phyloP scores from a whole-genome alignment of 2,329 filamentous ascomycete species.

The Pyricularia grisea region DNA sequence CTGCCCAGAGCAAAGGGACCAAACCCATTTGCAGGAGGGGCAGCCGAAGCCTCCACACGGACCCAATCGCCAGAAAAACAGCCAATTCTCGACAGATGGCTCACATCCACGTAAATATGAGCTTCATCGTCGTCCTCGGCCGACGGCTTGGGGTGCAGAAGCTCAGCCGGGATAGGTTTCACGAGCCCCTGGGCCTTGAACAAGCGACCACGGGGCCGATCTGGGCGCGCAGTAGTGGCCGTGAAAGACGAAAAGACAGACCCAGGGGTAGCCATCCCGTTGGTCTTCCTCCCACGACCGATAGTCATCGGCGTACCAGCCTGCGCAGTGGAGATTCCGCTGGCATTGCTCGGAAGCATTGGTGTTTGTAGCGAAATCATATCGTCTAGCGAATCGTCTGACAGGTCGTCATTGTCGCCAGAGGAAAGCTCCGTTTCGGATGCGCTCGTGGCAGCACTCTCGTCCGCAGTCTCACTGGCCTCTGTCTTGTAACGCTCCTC shows the following conservation, averaged over 20 bases:
- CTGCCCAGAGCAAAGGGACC: constrained; percentile 59
- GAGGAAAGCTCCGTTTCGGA: constrained; percentile 54
- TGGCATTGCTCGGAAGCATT: constrained; percentile 58
- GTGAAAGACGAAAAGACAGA: constrained; percentile 88
- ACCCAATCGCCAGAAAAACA: constrained; percentile 99
- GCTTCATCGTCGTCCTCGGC: constrained; percentile 77
- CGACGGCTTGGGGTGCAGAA: constrained; percentile 75
- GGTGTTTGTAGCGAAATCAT: constrained; percentile 86
- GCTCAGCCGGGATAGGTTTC: constrained; percentile 59
- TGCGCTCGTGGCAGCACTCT: constrained; percentile 34
- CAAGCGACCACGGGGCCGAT: constrained; percentile 63
- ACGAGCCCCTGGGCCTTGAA: constrained; percentile 79
- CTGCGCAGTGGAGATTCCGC: constrained; percentile 69
- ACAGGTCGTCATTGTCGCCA: constrained; percentile 64
- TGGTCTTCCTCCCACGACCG: constrained; percentile 54
- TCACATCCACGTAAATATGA: constrained; percentile 83
- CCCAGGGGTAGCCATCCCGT: constrained; percentile 71
- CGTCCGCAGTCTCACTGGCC: constrained; percentile 50
- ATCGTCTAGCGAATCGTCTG: constrained; percentile 86
- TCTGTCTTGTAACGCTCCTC: constrained; percentile 62
- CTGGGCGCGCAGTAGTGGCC: constrained; percentile 67
- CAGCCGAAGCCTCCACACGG: constrained; percentile 66
- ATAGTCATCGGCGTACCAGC: constrained; percentile 72
- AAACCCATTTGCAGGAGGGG: constrained; percentile 59
- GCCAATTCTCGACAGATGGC: constrained; percentile 75